Percentiles rank a stretch among this genome's conserved stretches.
Conservation (phyloP, 345 rosid genomes). For the Bruguiera parviflora region DNA sequence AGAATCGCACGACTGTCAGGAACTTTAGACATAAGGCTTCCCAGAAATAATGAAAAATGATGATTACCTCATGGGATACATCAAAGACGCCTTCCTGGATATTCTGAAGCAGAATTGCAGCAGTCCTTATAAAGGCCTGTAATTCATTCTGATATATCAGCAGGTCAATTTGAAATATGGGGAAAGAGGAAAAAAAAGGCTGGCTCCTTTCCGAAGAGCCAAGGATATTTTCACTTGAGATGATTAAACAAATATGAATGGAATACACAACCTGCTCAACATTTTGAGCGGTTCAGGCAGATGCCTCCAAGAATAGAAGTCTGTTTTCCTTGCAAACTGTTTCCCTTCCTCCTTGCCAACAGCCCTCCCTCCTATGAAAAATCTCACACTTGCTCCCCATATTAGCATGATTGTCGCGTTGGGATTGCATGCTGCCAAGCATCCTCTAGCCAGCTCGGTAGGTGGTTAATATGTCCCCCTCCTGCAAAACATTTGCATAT, state of each 20-base stretch:
- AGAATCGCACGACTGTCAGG: too few species aligned
- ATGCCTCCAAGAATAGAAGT: constrained; percentile 31
- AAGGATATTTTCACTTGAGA: too few species aligned
- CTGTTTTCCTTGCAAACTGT: constrained; percentile 47
- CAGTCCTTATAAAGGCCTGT: constrained; percentile 85
- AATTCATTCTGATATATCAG: not conserved
- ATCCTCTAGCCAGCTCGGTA: constrained; percentile 97
- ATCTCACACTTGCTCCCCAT: constrained; percentile 17
- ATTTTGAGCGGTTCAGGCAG: constrained; percentile 60
- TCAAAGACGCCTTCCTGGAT: constrained; percentile 85
- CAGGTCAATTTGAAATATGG: too few species aligned
- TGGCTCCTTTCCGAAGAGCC: too few species aligned
- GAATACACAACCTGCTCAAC: too few species aligned
- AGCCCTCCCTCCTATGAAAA: too few species aligned
- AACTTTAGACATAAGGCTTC: too few species aligned
- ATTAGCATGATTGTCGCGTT: too few species aligned
- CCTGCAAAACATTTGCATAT: constrained; percentile 39
- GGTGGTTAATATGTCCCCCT: constrained; percentile 94
- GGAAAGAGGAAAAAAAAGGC: too few species aligned
- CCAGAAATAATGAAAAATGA: not conserved
- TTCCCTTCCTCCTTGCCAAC: constrained; percentile 72
- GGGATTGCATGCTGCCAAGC: constrained; percentile 97
- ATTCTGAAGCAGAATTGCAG: constrained; percentile 82
- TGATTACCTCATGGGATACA: constrained; percentile 75
- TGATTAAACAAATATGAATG: too few species aligned